These are phyloP conservation scores for Hanseniaspora lachancei DNA, from an alignment of 805 yeast genomes.

Conservation along the genomic window DNA sequence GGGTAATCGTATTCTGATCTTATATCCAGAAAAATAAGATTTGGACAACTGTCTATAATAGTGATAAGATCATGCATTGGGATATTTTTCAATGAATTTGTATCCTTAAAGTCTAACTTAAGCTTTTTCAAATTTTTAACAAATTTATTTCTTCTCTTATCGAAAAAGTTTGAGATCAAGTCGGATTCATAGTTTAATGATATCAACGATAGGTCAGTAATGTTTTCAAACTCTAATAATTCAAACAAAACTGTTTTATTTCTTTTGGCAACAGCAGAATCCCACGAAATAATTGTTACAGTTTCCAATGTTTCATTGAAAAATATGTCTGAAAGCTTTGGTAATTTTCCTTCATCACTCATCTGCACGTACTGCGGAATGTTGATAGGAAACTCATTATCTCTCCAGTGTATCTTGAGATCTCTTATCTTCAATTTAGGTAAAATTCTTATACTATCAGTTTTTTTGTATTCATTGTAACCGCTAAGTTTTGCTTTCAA, in stretches of 20 bases:
- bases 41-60: conserved; percentile 25
- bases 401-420: conserved; percentile 32
- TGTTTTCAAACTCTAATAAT: conserved; percentile 27
- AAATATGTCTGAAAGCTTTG: conserved; percentile 28
- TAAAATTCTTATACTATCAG: conserved; percentile 16
- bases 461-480: conserved; percentile 23
- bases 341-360: conserved; percentile 17
- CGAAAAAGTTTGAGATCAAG: conserved; percentile 25
- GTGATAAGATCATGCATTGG: conserved; percentile 27
- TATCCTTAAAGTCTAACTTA: conserved; percentile 31
- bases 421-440: conserved; percentile 27
- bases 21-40: conserved; percentile 30
- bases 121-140: conserved; percentile 25
- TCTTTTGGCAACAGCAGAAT: conserved; percentile 26
- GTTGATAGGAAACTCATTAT: conserved; percentile 29
- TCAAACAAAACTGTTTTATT: conserved; percentile 28
- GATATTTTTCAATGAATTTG: conserved; percentile 25
- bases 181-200: conserved; percentile 29
- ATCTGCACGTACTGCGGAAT: conserved; percentile 16
- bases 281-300: conserved; percentile 34
- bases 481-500: conserved; percentile 21
- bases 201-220: conserved; percentile 32
- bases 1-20: conserved; percentile 22
- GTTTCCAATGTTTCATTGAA: conserved; percentile 27
- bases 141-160: conserved; percentile 18